A percentile compares a stretch with the other conserved stretches of the same genome.
phyloP scores from a whole-genome alignment of 441 rosid genomes.

The Adansonia madagascariensis region DNA sequence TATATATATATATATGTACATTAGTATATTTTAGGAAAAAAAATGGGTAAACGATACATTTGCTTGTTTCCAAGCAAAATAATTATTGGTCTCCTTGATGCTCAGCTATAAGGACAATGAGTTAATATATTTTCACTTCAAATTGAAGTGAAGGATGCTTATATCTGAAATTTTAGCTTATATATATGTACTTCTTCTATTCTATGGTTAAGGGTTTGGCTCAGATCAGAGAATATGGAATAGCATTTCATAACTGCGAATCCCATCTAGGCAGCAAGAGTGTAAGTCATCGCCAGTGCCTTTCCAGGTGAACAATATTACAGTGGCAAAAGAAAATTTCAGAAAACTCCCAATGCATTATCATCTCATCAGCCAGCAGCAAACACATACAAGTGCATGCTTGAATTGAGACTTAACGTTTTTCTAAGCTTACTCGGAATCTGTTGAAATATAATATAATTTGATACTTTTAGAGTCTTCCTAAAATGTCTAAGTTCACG shows the following conservation, averaged over 20 bases:
- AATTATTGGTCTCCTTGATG: conserved; percentile 1
- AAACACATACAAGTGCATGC: not conserved
- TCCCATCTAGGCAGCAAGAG: not conserved
- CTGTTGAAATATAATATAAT: too few species aligned
- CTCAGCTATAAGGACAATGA: not conserved
- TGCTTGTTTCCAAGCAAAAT: not conserved
- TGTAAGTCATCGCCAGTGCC: not conserved
- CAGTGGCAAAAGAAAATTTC: not conserved
- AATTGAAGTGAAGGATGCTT: not conserved
- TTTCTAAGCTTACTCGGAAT: not conserved
- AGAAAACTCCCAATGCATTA: not conserved
- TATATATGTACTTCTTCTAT: too few species aligned
- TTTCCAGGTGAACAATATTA: not conserved
- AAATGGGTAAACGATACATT: not conserved
- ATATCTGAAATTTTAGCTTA: not conserved
- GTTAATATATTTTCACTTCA: not conserved
- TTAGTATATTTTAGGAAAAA: not conserved
- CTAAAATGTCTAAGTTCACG: not conserved
- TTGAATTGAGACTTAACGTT: not conserved
- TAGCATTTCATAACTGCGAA: not conserved
- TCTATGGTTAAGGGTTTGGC: not conserved
- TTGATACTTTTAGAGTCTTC: too few species aligned
- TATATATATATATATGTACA: not conserved
- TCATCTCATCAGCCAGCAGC: not conserved
- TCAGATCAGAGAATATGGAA: not conserved